A percentile compares a stretch with the other conserved stretches of the same genome.
Conservation (phyloP, 495 filamentous ascomycete species). For the Sphaerosporella brunnea region DNA sequence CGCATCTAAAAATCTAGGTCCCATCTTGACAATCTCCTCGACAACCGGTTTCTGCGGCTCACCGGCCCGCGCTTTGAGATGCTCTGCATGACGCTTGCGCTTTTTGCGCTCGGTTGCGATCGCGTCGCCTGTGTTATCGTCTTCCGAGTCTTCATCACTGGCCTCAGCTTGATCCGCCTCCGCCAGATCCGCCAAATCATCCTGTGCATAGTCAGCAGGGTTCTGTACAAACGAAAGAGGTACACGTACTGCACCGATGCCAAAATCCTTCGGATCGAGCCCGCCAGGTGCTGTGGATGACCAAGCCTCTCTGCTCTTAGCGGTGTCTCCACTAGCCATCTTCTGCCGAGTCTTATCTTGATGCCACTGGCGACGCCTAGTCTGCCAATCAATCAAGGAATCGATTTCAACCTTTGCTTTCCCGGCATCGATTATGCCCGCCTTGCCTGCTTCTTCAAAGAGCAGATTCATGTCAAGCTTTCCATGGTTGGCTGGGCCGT, state of each 20-base stretch:
- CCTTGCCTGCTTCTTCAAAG: conserved; percentile 57
- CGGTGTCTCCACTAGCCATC: conserved; percentile 72
- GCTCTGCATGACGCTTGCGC: conserved; percentile 54
- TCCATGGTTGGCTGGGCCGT: conserved; percentile 55
- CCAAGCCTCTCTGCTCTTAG: conserved; percentile 10
- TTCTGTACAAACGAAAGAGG: not conserved
- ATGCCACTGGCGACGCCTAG: conserved; percentile 88
- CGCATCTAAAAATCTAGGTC: conserved; percentile 64
- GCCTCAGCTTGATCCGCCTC: conserved; percentile 39
- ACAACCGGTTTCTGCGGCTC: conserved; percentile 77
- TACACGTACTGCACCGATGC: conserved; percentile 51
- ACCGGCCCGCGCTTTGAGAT: conserved; percentile 63
- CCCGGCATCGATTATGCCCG: conserved; percentile 46
- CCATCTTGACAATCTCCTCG: conserved; percentile 57
- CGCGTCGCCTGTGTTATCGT: conserved; percentile 62
- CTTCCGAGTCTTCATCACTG: conserved; percentile 54
- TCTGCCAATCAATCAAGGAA: conserved; percentile 76
- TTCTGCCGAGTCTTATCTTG: conserved; percentile 94
- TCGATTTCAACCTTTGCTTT: conserved; percentile 69
- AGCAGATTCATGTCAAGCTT: conserved; percentile 88
- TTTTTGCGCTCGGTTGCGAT: conserved; percentile 70
- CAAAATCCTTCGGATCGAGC: conserved; percentile 70
- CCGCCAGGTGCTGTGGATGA: conserved; percentile 30
- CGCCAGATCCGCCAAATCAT: conserved; percentile 61
- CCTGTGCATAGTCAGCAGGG: conserved; percentile 23